Conservation (phyloP, 148 eudicot species). For the Arbutus unedo region DNA sequence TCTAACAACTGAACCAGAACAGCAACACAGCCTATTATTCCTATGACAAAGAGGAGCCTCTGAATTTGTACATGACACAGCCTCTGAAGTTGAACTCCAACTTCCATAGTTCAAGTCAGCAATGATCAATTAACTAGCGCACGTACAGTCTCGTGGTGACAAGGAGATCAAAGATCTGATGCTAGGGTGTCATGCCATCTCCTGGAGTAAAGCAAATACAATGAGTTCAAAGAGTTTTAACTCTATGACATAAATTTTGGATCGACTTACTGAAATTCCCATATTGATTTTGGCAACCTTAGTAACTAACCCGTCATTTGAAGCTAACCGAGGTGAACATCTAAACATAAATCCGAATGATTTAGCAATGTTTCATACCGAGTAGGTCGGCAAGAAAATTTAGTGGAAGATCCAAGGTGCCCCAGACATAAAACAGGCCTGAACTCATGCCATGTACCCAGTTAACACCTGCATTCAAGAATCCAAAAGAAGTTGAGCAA, state of each 20-base stretch:
- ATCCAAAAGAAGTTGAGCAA: background rate
- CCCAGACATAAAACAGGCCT: background rate
- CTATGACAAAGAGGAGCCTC: conserved; percentile 32
- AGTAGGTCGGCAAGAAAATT: background rate
- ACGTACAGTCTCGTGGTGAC: background rate
- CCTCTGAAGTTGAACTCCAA: conserved; percentile 20
- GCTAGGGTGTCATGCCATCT: background rate
- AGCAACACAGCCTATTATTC: conserved; percentile 25
- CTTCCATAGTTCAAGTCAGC: conserved; percentile 23
- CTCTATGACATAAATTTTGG: background rate
- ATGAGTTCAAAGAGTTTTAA: background rate
- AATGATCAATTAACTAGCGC: conserved; percentile 1
- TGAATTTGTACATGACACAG: conserved; percentile 20
- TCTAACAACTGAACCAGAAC: conserved; percentile 36
- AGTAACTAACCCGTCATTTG: background rate
- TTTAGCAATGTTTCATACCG: background rate
- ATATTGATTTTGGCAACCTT: background rate
- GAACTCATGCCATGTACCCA: background rate
- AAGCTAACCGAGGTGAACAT: background rate
- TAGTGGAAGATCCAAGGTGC: background rate
- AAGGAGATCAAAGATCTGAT: background rate
- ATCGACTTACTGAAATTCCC: background rate
- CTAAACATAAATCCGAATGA: background rate
- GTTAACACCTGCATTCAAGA: background rate
- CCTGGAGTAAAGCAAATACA: conserved; percentile 7